These are phyloP conservation scores for Claviceps capensis DNA, from an alignment of 2,329 filamentous ascomycete species.

Conservation along the genomic window DNA sequence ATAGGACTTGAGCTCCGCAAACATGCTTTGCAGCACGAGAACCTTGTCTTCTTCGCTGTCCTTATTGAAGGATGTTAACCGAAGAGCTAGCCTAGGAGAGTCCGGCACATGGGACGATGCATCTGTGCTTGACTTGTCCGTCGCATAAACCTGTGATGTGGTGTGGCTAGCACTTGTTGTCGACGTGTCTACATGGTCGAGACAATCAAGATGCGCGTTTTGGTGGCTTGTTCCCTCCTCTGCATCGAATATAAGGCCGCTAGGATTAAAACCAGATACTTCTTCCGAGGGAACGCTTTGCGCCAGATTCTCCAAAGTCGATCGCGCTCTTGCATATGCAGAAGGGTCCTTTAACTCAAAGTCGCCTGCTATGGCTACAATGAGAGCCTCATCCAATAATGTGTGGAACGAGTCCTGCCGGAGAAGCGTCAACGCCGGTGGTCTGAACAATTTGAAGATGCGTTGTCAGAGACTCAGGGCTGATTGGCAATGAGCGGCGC, in stretches of 20 bases:
- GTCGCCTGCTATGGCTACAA: constrained; percentile 64
- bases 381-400: constrained; percentile 61
- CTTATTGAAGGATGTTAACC: constrained; percentile 21
- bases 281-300: constrained; percentile 53
- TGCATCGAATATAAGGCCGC: constrained; percentile 43
- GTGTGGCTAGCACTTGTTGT: constrained; percentile 16
- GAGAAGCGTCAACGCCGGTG: neutral
- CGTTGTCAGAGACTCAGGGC: neutral
- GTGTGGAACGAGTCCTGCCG: constrained; percentile 56
- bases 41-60: constrained; percentile 48
- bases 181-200: constrained; percentile 9
- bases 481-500: neutral
- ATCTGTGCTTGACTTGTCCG: constrained; percentile 13
- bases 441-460: too few relatives aligned
- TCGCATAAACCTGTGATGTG: constrained; percentile 15
- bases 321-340: constrained; percentile 39
- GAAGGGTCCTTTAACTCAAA: constrained; percentile 45
- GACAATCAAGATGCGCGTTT: neutral
- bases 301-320: constrained; percentile 52
- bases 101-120: constrained; percentile 14
- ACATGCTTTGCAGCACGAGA: constrained; percentile 51
- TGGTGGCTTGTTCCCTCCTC: constrained; percentile 13
- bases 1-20: constrained; percentile 51
- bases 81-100: constrained; percentile 11
- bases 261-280: constrained; percentile 63